Conservation (phyloP, 176 grass and related monocot genomes). For the Oryza brachyantha region DNA sequence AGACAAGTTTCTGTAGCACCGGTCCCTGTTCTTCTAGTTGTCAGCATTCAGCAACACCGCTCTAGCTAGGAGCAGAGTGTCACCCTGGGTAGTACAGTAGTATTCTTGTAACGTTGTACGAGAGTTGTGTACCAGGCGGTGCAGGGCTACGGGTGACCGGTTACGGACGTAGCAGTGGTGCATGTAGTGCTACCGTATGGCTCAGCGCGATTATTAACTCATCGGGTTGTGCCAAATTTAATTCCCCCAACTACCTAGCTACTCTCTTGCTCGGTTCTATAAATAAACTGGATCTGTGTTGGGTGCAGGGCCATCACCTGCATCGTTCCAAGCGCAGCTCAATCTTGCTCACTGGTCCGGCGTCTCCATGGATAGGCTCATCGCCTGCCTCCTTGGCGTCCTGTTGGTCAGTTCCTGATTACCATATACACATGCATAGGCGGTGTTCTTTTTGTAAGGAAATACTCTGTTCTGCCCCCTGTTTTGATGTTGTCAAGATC, state of each 20-base stretch:
- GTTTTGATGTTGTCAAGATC: background rate
- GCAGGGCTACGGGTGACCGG: background rate
- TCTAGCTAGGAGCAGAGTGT: background rate
- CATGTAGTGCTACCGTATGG: background rate
- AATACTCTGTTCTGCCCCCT: background rate
- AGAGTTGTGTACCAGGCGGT: too few relatives aligned
- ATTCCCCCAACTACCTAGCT: constrained; percentile 33
- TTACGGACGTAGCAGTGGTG: background rate
- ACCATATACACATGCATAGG: background rate
- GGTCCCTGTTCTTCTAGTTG: background rate
- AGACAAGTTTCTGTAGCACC: background rate
- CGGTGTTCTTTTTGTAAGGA: background rate
- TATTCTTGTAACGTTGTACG: background rate
- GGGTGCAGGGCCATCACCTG: constrained; percentile 20
- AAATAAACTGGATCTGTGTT: constrained; percentile 5
- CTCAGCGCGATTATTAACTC: constrained; percentile 2
- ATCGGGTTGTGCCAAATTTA: constrained; percentile 20
- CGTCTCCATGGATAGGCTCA: constrained; percentile 27
- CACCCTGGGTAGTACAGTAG: background rate
- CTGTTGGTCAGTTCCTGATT: constrained; percentile 49
- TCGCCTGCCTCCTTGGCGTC: constrained; percentile 32
- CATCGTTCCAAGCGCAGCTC: constrained; percentile 11
- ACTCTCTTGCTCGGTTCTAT: constrained; percentile 21
- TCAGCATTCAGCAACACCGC: background rate
- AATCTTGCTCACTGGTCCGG: constrained; percentile 18